Evolutionary conservation across 352 stramenopile genomes (phyloP).

Genomic region (Saprolegnia diclina): DNA sequence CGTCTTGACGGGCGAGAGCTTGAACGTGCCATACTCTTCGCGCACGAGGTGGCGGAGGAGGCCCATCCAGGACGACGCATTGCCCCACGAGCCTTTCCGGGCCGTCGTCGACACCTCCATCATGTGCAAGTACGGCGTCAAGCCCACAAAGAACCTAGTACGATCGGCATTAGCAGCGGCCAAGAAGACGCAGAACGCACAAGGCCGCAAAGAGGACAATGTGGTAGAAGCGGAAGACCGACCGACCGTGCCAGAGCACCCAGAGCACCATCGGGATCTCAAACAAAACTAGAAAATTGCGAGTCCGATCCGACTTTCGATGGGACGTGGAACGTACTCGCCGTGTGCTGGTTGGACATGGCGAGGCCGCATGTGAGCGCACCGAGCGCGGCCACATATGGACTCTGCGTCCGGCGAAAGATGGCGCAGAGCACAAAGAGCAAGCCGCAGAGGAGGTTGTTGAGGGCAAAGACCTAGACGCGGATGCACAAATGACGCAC

Average conservation of each 20-base stretch:
- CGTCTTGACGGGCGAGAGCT: constrained; percentile 50
- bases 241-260: constrained; percentile 28
- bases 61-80: constrained; percentile 53
- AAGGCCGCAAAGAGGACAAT: constrained; percentile 1
- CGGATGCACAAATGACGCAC: not conserved
- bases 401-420: constrained; percentile 32
- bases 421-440: constrained; percentile 31
- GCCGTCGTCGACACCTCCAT: constrained; percentile 24
- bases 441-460: constrained; percentile 60
- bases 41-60: constrained; percentile 64
- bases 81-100: constrained; percentile 59
- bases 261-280: constrained; percentile 48
- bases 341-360: constrained; percentile 82
- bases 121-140: constrained; percentile 38
- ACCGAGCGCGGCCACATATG: constrained; percentile 29
- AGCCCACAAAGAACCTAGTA: constrained; percentile 37
- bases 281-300: constrained; percentile 43
- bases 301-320: not conserved
- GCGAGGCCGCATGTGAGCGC: constrained; percentile 66
- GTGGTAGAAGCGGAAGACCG: constrained; percentile 15
- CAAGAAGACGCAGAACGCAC: not conserved
- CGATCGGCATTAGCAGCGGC: constrained; percentile 29
- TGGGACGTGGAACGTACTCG: constrained; percentile 2
- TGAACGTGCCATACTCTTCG: constrained; percentile 72
- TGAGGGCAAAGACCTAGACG: constrained; percentile 65